phyloP scores from a whole-genome alignment of 2,329 filamentous ascomycete species.

The Ophiosphaerella korrae region DNA sequence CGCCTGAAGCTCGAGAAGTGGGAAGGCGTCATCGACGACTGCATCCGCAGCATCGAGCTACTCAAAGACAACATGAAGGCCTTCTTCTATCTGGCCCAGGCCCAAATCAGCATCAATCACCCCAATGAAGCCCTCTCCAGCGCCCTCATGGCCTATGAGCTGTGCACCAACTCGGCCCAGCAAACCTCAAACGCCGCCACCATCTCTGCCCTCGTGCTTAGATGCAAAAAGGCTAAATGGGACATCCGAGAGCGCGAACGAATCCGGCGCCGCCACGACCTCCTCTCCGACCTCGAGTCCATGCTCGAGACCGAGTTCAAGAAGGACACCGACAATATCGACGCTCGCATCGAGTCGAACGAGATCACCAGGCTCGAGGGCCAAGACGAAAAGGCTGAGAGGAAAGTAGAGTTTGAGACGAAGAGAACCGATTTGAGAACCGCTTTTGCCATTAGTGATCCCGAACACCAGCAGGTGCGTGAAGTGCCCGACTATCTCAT shows the following conservation, averaged over 20 bases:
- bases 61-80: slow-evolving; percentile 75
- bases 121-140: slow-evolving; percentile 74
- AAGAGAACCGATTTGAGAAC: slow-evolving; percentile 52
- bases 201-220: slow-evolving; percentile 75
- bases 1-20: slow-evolving; percentile 75
- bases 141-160: slow-evolving; percentile 73
- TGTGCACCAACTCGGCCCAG: slow-evolving; percentile 62
- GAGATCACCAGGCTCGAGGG: slow-evolving; percentile 53
- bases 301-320: slow-evolving; percentile 44
- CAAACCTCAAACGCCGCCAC: slow-evolving; percentile 71
- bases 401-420: slow-evolving; percentile 47
- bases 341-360: slow-evolving; percentile 40
- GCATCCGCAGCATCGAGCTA: slow-evolving; percentile 73
- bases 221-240: slow-evolving; percentile 86
- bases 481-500: slow-evolving; percentile 77
- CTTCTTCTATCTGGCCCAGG: slow-evolving; percentile 79
- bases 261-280: slow-evolving; percentile 58
- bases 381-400: slow-evolving; percentile 54
- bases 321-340: slow-evolving; percentile 45
- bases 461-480: slow-evolving; percentile 48
- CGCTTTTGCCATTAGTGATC: slow-evolving; percentile 55
- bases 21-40: slow-evolving; percentile 78
- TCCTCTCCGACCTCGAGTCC: slow-evolving; percentile 65
- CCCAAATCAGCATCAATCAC: slow-evolving; percentile 74
- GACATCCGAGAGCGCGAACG: slow-evolving; percentile 71